Percentiles rank a stretch among this genome's conserved stretches.
Conservation (phyloP, 495 filamentous ascomycete species). For the Hypoxylon crocopeplum region DNA sequence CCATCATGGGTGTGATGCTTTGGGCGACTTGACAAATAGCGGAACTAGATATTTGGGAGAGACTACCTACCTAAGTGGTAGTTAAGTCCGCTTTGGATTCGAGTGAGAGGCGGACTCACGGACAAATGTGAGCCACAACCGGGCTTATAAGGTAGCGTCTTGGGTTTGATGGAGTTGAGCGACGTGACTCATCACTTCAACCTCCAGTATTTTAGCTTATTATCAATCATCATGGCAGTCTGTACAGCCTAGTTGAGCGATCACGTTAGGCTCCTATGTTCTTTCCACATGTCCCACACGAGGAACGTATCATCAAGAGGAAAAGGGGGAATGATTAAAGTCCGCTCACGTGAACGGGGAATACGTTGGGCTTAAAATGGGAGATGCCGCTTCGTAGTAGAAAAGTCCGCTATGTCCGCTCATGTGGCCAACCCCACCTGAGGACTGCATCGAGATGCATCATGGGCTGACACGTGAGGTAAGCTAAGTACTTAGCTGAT, state of each 20-base stretch:
- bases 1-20: constrained; percentile 4
- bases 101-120: constrained; percentile 15
- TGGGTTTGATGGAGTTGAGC: too few relatives aligned
- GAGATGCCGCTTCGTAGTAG: neutral
- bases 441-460: constrained; percentile 16
- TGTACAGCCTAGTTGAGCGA: too few relatives aligned
- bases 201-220: too few relatives aligned
- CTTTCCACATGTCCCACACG: too few relatives aligned
- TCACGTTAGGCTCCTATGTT: too few relatives aligned
- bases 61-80: neutral
- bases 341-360: constrained; percentile 29
- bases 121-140: neutral
- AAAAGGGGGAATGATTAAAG: neutral
- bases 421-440: constrained; percentile 8
- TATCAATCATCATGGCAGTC: too few relatives aligned
- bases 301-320: too few relatives aligned
- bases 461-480: too few relatives aligned
- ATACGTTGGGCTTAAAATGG: neutral
- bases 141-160: neutral
- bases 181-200: too few relatives aligned
- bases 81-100: constrained; percentile 3
- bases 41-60: neutral
- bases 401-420: constrained; percentile 28
- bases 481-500: too few relatives aligned
- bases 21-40: neutral